phyloP scores from a whole-genome alignment of 2,329 filamentous ascomycete species.

The Aspergillus tamarii region DNA sequence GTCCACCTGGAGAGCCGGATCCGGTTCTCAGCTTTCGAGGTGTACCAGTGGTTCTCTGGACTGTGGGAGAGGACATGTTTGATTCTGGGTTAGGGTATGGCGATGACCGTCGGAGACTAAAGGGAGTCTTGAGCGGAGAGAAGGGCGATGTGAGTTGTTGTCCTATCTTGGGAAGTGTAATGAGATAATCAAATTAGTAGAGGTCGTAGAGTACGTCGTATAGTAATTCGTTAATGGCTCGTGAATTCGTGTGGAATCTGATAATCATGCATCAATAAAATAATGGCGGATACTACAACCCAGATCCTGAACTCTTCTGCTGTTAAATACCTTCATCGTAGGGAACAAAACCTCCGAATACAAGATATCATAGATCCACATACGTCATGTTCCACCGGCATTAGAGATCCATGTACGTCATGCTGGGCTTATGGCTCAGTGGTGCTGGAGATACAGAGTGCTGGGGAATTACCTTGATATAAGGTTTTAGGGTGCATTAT shows the following conservation, averaged over 20 bases:
- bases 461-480: neutral
- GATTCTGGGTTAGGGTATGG: neutral
- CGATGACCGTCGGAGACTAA: neutral
- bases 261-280: neutral
- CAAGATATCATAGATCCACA: neutral
- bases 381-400: neutral
- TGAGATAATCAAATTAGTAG: neutral
- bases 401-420: neutral
- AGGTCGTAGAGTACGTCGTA: neutral
- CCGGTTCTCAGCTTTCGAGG: conserved; percentile 19
- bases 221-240: neutral
- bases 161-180: neutral
- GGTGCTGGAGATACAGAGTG: neutral
- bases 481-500: neutral
- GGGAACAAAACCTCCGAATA: too few relatives aligned
- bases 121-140: neutral
- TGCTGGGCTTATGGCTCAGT: neutral
- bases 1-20: conserved; percentile 27
- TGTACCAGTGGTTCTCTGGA: conserved; percentile 11
- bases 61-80: conserved; percentile 1
- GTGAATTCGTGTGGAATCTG: neutral
- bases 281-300: neutral
- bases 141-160: neutral
- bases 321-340: neutral
- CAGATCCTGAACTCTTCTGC: neutral